Evolutionary conservation across 768 basidiomycete species (phyloP).

Genomic region (Mrakia gelida): DNA sequence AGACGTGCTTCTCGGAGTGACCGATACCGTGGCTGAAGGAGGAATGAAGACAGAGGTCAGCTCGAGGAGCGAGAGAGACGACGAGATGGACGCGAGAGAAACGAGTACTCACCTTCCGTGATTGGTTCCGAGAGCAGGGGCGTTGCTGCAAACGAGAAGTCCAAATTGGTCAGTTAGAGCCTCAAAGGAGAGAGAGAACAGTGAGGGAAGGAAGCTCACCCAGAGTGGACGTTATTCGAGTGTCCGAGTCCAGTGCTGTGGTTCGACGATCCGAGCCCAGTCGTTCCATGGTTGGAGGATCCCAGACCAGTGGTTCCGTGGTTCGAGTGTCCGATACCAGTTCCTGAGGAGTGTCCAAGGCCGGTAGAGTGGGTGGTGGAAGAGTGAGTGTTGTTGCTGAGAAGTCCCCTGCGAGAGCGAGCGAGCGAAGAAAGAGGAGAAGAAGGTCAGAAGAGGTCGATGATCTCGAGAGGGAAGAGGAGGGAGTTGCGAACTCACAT

Average conservation of each 20-base stretch:
- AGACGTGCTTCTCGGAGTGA: slow-evolving; percentile 4
- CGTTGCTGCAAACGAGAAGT: too few species aligned
- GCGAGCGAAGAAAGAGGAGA: background rate
- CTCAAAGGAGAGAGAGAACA: background rate
- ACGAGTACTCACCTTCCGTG: too few species aligned
- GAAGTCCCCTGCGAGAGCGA: background rate
- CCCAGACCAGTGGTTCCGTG: background rate
- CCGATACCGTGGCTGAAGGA: background rate
- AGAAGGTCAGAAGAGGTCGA: background rate
- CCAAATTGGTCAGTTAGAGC: background rate
- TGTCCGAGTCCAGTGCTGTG: background rate
- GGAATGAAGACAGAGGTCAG: background rate
- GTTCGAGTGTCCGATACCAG: background rate
- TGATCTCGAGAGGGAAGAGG: background rate
- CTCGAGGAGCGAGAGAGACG: background rate
- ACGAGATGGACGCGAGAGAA: background rate
- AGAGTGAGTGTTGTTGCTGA: background rate
- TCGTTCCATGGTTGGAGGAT: too few species aligned
- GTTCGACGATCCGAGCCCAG: background rate
- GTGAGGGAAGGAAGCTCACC: background rate
- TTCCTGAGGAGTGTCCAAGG: background rate
- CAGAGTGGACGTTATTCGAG: background rate
- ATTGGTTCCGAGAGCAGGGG: too few species aligned
- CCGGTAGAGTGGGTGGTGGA: background rate
- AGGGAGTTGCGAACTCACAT: background rate